phyloP scores from a whole-genome alignment of 2,329 filamentous ascomycete genomes.

The Penicillium sp. region DNA sequence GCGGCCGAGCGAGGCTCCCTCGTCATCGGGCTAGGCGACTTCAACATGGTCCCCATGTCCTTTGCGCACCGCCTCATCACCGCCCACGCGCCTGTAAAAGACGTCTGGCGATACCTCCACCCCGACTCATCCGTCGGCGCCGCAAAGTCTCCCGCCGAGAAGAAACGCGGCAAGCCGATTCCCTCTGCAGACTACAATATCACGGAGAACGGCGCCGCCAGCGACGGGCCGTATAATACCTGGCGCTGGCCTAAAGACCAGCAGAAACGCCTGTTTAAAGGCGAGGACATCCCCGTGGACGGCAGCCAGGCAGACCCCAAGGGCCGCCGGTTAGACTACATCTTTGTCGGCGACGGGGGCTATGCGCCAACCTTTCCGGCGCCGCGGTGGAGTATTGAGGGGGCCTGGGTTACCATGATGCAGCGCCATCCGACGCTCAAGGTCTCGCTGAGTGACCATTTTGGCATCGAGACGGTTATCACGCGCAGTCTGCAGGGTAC shows the following conservation, averaged over 20 bases:
- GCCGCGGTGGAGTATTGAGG: conserved; percentile 64
- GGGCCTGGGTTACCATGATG: conserved; percentile 72
- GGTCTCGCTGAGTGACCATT: conserved; percentile 92
- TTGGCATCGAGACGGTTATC: conserved; percentile 80
- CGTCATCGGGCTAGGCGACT: conserved; percentile 83
- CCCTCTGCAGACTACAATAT: conserved; percentile 78
- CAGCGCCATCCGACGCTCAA: conserved; percentile 73
- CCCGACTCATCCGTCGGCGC: conserved; percentile 79
- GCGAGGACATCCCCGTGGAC: conserved; percentile 62
- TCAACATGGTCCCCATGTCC: conserved; percentile 91
- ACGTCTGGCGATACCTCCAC: conserved; percentile 80
- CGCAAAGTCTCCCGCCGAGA: conserved; percentile 63
- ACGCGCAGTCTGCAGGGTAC: conserved; percentile 20
- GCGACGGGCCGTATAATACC: conserved; percentile 80
- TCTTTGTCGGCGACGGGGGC: conserved; percentile 68
- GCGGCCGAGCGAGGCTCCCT: conserved; percentile 77
- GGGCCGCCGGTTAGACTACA: conserved; percentile 90
- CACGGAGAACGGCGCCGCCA: conserved; percentile 76
- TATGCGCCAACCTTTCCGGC: conserved; percentile 27
- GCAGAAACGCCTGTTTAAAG: conserved; percentile 63
- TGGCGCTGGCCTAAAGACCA: conserved; percentile 81
- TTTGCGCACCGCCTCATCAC: conserved; percentile 80
- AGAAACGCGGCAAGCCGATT: conserved; percentile 60
- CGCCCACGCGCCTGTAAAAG: conserved; percentile 69
- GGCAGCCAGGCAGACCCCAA: conserved; percentile 63